Evolutionary conservation across 768 basidiomycete genomes (phyloP).

Genomic region (Pleurotus ostreatus): DNA sequence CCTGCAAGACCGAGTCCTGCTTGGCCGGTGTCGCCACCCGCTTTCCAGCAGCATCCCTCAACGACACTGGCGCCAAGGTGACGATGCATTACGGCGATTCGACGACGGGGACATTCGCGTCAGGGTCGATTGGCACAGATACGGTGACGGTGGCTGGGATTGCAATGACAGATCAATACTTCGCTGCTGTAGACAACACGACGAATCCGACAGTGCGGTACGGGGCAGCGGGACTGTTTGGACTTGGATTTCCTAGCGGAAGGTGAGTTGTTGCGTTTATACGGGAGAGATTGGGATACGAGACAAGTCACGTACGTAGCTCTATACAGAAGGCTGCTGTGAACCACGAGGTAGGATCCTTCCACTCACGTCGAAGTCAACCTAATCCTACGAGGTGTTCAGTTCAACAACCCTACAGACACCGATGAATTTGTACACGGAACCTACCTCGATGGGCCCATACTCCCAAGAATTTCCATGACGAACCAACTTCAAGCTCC

Average conservation of each 20-base stretch:
- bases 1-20: conserved; percentile 40
- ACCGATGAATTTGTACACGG: conserved; percentile 34
- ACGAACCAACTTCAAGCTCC: conserved; percentile 37
- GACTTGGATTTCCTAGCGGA: conserved; percentile 63
- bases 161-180: conserved; percentile 43
- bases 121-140: conserved; percentile 52
- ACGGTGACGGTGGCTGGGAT: conserved; percentile 51
- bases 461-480: conserved; percentile 43
- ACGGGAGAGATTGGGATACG: neutral
- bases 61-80: conserved; percentile 31
- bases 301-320: neutral
- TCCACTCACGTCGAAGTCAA: neutral
- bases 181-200: conserved; percentile 56
- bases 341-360: conserved; percentile 15
- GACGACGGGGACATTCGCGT: conserved; percentile 55
- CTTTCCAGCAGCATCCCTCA: conserved; percentile 38
- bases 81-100: conserved; percentile 64
- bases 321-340: conserved; percentile 15
- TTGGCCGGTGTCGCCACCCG: conserved; percentile 28
- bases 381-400: conserved; percentile 1
- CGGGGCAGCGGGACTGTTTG: conserved; percentile 59
- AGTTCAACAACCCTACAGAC: conserved; percentile 15
- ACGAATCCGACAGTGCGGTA: conserved; percentile 53
- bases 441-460: conserved; percentile 36
- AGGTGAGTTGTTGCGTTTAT: conserved; percentile 36